phyloP scores from a whole-genome alignment of 225 moss, liverwort and hornwort species.

The Ulota crispa region DNA sequence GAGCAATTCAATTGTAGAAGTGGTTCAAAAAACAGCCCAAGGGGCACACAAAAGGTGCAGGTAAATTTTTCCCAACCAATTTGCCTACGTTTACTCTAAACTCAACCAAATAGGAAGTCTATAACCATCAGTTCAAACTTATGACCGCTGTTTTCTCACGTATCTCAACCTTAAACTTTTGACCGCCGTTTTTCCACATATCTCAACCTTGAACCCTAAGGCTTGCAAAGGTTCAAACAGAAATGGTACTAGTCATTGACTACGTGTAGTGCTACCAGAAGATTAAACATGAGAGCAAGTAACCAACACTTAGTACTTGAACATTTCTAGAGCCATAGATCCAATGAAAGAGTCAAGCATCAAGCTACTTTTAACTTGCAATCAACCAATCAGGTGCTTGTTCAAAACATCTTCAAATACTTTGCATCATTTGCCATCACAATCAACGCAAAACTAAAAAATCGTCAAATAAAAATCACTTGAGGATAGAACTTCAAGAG shows the following conservation, averaged over 20 bases:
- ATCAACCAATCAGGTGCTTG: background rate
- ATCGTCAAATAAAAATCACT: background rate
- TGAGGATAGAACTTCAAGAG: background rate
- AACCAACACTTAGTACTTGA: too few relatives aligned
- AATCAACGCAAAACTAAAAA: background rate
- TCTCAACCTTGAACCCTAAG: too few relatives aligned
- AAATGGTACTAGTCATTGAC: too few relatives aligned
- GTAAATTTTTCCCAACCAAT: background rate
- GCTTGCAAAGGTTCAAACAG: background rate
- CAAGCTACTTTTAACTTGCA: background rate
- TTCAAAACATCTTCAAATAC: background rate
- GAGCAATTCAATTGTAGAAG: slow-evolving; percentile 12
- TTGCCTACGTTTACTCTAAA: background rate
- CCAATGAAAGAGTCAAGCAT: too few relatives aligned
- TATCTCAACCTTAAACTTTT: too few relatives aligned
- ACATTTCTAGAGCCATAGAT: too few relatives aligned
- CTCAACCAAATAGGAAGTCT: slow-evolving; percentile 2
- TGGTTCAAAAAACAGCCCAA: background rate
- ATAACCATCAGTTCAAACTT: too few relatives aligned
- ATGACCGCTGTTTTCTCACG: too few relatives aligned
- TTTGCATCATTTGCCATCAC: slow-evolving; percentile 20
- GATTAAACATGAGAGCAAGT: too few relatives aligned
- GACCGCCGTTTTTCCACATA: too few relatives aligned
- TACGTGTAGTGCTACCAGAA: too few relatives aligned
- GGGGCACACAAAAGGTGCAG: background rate